Conservation (phyloP, 257 asterid species). For the Nicotiana tomentosiformis region DNA sequence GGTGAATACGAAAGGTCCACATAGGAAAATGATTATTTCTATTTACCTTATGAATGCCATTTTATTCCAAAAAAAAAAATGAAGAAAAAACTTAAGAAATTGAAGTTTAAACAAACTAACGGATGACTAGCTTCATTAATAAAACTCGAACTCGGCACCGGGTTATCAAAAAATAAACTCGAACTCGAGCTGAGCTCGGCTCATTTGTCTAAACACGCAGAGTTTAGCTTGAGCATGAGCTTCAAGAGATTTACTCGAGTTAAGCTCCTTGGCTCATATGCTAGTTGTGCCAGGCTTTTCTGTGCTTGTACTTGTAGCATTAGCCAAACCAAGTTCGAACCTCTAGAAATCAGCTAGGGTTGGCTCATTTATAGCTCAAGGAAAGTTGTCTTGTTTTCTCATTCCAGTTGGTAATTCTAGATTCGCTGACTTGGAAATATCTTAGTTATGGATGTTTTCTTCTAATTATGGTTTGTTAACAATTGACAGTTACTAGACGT, state of each 20-base stretch:
- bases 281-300: neutral
- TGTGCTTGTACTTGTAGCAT: neutral
- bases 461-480: neutral
- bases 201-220: neutral
- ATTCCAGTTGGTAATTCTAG: neutral
- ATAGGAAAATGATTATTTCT: neutral
- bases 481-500: constrained; percentile 1
- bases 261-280: neutral
- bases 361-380: neutral
- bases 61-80: neutral
- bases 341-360: neutral
- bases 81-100: neutral
- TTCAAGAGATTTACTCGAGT: neutral
- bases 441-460: neutral
- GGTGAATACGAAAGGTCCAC: neutral
- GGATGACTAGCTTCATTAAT: neutral
- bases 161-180: no score
- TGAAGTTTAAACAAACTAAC: neutral
- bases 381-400: neutral
- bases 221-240: neutral
- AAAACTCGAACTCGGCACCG: no score
- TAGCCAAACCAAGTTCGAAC: neutral
- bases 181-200: neutral
- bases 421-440: neutral
- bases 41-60: neutral